Base-by-base conservation (phyloP, 345 rosid genomes). In the Linum usitatissimum region DNA sequence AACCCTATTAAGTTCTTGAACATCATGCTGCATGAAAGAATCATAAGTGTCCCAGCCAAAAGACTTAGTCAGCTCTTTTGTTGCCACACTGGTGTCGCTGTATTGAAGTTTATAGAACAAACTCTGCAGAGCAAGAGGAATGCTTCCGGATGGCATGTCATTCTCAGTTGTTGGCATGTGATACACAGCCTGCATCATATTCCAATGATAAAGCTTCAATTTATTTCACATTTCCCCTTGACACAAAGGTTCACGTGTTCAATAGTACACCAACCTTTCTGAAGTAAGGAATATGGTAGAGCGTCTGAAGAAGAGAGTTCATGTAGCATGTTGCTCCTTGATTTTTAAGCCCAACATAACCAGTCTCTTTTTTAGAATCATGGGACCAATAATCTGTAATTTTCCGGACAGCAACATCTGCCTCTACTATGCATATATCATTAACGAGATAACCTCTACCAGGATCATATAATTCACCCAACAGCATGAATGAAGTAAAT, bases 261-360 rank as follows among this genome's bases (percentile, higher is more conserved):
- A n/a, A 8, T 20, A 61, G 57, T 53, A 40, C 58, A 63, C 74
- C 20, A 54, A 89, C 98, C 97, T 89, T 92, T 75, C 98, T 83
- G 78, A 92, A 92, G 83, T 92, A 92, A 40, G 97, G 97, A 71
- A 89, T 87, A 66, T 89, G 97, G 71, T 82, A 92, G 6, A 89
- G 76, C 17, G 95, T 87, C 64, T 92, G 98, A 9, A 92, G 79
- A 63, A 92, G 84, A 77, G 98, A 89, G 71, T 92, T 92, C 98
- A 92, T 92, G 77, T 92, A 92, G 79, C 98, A 92, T 31, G 98
- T 89, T n/a, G 98, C 97, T 70, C 98, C 98, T 81, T 92, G 98
- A 75, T 92, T 92, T 80, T 92, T 92, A 58, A 92, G 90, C 62
- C 98, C 98, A 74, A 92, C 98, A 80, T 71, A 89, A 60, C 98